A percentile compares a stretch with the other conserved stretches of the same genome.
These are phyloP conservation scores for Pyrus communis DNA, from an alignment of 306 rosid genomes.

Conservation along the genomic window DNA sequence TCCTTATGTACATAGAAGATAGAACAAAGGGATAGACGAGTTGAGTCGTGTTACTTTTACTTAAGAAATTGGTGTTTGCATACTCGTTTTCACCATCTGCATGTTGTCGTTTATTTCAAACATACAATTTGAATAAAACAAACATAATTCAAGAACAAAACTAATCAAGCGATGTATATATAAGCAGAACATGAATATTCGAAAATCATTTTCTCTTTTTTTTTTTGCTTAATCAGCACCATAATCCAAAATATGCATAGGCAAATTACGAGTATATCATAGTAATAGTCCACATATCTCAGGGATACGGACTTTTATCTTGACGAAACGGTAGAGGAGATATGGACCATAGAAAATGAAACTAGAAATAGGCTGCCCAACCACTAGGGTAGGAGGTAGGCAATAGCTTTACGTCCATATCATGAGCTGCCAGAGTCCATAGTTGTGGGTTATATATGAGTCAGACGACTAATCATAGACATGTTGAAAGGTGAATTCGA, in stretches of 20 bases:
- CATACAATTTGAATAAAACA: too few species aligned
- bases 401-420: slow-evolving; percentile 24
- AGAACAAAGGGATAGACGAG: too few species aligned
- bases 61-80: too few species aligned
- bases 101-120: too few species aligned
- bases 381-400: background rate
- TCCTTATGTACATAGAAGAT: too few species aligned
- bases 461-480: slow-evolving; percentile 26
- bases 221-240: background rate
- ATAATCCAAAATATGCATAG: background rate
- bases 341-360: background rate
- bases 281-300: slow-evolving; percentile 24
- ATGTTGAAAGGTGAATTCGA: slow-evolving; percentile 21
- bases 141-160: too few species aligned
- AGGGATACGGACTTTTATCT: background rate
- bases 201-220: too few species aligned
- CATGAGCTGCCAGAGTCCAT: slow-evolving; percentile 13
- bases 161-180: too few species aligned
- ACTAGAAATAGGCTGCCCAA: slow-evolving; percentile 13
- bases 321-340: too few species aligned
- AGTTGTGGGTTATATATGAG: slow-evolving; percentile 15
- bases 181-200: background rate
- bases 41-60: too few species aligned
- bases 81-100: too few species aligned
- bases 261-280: background rate